Evolutionary conservation across 2,329 filamentous ascomycete genomes (phyloP).

Genomic region (Elsinoe perseae): DNA sequence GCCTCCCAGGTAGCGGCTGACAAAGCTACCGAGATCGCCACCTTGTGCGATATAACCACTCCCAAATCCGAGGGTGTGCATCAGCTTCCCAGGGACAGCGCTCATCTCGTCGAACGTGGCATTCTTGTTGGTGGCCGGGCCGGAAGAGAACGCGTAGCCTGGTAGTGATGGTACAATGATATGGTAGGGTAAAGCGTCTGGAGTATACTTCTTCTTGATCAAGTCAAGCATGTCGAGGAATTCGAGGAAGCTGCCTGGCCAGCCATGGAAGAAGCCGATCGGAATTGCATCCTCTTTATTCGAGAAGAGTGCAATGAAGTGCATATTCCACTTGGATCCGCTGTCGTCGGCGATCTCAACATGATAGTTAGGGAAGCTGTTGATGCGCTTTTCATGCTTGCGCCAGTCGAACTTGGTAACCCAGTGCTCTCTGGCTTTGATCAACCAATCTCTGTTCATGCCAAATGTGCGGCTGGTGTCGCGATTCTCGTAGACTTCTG

Average conservation of each 20-base stretch:
- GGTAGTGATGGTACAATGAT: constrained; percentile 50
- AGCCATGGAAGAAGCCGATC: constrained; percentile 48
- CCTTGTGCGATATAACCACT: constrained; percentile 49
- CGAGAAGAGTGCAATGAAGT: constrained; percentile 51
- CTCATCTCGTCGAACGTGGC: constrained; percentile 37
- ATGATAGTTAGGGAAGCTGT: constrained; percentile 46
- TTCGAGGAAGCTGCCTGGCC: constrained; percentile 48
- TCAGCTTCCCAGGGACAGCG: constrained; percentile 43
- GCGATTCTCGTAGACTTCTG: constrained; percentile 43
- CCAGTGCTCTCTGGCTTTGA: constrained; percentile 32
- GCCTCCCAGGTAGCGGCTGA: constrained; percentile 38
- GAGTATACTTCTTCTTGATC: constrained; percentile 42
- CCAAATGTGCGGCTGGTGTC: constrained; percentile 39
- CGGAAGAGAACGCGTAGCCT: constrained; percentile 46
- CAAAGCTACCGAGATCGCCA: constrained; percentile 47
- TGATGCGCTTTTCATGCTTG: constrained; percentile 37
- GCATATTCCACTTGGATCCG: constrained; percentile 36
- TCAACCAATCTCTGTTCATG: constrained; percentile 42
- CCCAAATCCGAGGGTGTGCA: constrained; percentile 47
- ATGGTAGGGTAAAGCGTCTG: constrained; percentile 48
- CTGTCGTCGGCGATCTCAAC: constrained; percentile 36
- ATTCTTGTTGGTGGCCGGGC: constrained; percentile 41
- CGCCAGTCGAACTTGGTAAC: constrained; percentile 32
- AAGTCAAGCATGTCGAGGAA: constrained; percentile 47
- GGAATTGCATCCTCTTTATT: constrained; percentile 43